phyloP scores from a whole-genome alignment of 257 asterid genomes.

The Buddleja alternifolia region DNA sequence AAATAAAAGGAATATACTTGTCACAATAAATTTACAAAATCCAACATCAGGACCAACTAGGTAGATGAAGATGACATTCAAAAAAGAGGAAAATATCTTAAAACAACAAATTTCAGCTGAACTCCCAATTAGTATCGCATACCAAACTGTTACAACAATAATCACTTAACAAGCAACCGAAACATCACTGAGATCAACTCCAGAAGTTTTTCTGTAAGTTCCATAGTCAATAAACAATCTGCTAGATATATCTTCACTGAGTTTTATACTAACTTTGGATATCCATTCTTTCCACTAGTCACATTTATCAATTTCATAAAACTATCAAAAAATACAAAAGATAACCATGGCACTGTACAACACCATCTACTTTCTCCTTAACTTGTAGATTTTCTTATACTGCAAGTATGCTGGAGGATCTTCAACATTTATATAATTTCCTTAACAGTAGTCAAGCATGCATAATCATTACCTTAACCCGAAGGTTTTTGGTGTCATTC shows the following conservation, averaged over 20 bases:
- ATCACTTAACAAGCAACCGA: conserved; percentile 2
- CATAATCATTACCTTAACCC: conserved; percentile 41
- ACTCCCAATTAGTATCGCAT: background rate
- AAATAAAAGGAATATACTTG: background rate
- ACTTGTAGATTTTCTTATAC: too few species aligned
- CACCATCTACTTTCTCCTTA: too few species aligned
- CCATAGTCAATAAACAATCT: background rate
- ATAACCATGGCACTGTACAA: too few species aligned
- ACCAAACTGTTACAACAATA: background rate
- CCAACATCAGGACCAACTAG: background rate
- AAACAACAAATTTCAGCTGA: background rate
- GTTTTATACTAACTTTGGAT: too few species aligned
- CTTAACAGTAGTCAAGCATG: conserved; percentile 1
- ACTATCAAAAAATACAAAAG: too few species aligned
- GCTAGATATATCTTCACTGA: background rate
- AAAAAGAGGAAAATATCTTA: background rate
- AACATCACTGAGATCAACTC: background rate
- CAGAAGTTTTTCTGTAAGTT: background rate
- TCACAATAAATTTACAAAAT: background rate
- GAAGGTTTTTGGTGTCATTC: conserved; percentile 47
- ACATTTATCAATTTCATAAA: too few species aligned
- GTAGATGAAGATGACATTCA: background rate
- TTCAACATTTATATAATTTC: too few species aligned
- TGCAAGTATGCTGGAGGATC: too few species aligned
- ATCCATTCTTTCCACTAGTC: too few species aligned